Evolutionary conservation across 768 basidiomycete genomes (phyloP), one percentile per base, ranked within the genome.

Genomic region (Royoungia palumana): DNA sequence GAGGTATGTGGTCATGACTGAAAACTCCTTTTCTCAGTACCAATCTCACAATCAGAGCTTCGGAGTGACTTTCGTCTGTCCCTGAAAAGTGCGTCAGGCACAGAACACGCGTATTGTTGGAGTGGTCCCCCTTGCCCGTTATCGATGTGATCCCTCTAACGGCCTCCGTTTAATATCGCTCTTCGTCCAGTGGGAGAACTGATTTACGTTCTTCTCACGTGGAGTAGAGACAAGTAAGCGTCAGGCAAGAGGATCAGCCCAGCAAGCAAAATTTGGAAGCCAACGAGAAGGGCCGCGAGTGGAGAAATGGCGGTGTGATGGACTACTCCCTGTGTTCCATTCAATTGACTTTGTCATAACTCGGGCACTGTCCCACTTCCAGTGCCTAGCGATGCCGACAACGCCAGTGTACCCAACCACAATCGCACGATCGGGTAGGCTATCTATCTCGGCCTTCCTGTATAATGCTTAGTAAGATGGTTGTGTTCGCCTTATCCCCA

Each of bases 131-230:
- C 32, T 6, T 32, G 32, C 14, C 32, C 14, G 32, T 3, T 32
- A 4, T 40, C 53, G 46, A 55, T 55, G 52, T 16, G 54, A 55
- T 36, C 53, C 47, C 40, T 40, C 34, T 35, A 2, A 14, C 32
- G 13, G 16, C 13, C 22, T 24, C 25, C 12, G 7, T 24, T 22
- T 8, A 20, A 17, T 14, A 13, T 27, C 32, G n/a, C 12, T 14
- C 12, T 20, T 17, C 30, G 2, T 28, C 27, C 14, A 12, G 32
- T 32, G 32, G 28, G 30, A 37, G 11, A 42, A 24, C 20, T 13
- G 10, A 28, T 14, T 28, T 21, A 12, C 17, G 6, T 13, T 46
- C 1, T 53, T 47, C 44, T 28, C 24, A 50, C 32, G 28, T 17
- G 44, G 24, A 34, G 24, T 13, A 20, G 11, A n/a, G 20, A 11